Evolutionary conservation across 441 rosid genomes (phyloP).

Genomic region (Syzygium syzygioides): DNA sequence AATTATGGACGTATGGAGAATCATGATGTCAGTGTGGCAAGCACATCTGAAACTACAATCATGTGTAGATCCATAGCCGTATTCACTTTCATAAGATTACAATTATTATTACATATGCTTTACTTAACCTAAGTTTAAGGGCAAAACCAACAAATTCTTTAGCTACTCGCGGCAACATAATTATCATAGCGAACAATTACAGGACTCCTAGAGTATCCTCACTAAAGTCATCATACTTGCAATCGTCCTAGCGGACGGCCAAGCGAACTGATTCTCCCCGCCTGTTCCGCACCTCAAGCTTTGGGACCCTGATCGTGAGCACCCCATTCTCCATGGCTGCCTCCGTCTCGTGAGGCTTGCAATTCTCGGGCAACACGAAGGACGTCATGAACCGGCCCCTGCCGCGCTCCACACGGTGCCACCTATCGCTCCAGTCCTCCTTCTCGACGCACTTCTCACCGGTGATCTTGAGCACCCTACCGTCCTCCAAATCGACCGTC

Average conservation of each 20-base stretch:
- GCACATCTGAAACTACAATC: background rate
- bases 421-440: conserved; percentile 14
- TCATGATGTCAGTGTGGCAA: background rate
- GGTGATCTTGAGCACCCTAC: conserved; percentile 21
- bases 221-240: conserved; percentile 18
- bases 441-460: conserved; percentile 25
- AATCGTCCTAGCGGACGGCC: conserved; percentile 22
- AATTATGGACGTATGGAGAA: background rate
- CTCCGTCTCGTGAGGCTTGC: conserved; percentile 1
- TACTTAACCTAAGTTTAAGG: background rate
- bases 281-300: background rate
- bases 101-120: background rate
- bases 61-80: background rate
- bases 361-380: conserved; percentile 26
- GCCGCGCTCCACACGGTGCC: conserved; percentile 22
- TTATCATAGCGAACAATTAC: background rate
- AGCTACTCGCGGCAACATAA: background rate
- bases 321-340: conserved; percentile 27
- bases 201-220: background rate
- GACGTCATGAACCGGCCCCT: conserved; percentile 17
- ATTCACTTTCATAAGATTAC: background rate
- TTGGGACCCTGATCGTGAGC: conserved; percentile 31
- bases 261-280: background rate
- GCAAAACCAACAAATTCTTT: background rate
- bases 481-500: conserved; percentile 29